These are phyloP conservation scores for Canavalia ensiformis DNA, from an alignment of 306 rosid species.

Conservation along the genomic window DNA sequence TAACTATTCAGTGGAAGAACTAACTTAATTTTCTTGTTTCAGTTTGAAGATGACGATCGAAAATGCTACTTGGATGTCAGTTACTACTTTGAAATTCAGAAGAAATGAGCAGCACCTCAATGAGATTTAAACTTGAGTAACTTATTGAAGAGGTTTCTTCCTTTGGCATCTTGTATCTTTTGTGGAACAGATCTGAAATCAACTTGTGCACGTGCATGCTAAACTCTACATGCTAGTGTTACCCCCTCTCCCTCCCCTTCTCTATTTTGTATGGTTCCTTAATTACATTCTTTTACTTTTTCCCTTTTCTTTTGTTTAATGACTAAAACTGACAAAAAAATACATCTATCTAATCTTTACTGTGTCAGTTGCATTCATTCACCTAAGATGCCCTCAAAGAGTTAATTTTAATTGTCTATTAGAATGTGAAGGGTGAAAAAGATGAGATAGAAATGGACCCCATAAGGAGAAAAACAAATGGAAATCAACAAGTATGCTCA, in stretches of 20 bases:
- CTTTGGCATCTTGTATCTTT: constrained; percentile 49
- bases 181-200: constrained; percentile 46
- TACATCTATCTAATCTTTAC: constrained; percentile 23
- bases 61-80: constrained; percentile 77
- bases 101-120: constrained; percentile 64
- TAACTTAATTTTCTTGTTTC: constrained; percentile 38
- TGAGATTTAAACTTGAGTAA: constrained; percentile 42
- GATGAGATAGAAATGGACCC: constrained; percentile 32
- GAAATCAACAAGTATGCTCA: constrained; percentile 27
- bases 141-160: constrained; percentile 22
- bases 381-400: constrained; percentile 10
- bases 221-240: not conserved
- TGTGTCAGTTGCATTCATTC: not conserved
- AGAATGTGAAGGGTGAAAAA: constrained; percentile 23
- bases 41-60: constrained; percentile 88
- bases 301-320: not conserved
- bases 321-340: not conserved
- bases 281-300: too few species aligned
- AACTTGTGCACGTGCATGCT: constrained; percentile 42
- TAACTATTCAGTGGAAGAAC: not conserved
- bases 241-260: not conserved
- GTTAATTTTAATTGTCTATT: not conserved
- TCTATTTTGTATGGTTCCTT: not conserved
- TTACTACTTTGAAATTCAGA: constrained; percentile 82
- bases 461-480: constrained; percentile 40